These are phyloP conservation scores for Syzygium grande DNA, from an alignment of 345 rosid species.

Conservation along the genomic window DNA sequence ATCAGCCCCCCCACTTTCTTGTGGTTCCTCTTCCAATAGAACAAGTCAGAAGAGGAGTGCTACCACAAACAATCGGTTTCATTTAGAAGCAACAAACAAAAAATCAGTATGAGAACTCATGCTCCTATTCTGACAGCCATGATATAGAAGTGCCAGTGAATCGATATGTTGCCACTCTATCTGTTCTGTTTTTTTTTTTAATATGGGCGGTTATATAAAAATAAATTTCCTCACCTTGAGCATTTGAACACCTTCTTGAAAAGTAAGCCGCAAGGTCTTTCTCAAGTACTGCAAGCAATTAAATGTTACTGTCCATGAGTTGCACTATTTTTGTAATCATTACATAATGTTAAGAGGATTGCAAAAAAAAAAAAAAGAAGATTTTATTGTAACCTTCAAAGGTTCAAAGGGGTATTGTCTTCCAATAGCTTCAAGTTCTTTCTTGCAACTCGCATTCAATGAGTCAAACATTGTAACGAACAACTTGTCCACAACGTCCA, in stretches of 20 bases:
- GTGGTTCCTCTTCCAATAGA: not conserved
- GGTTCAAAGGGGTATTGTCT: conserved; percentile 79
- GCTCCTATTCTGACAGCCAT: not conserved
- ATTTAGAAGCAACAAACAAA: no score
- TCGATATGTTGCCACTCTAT: not conserved
- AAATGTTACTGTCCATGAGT: not conserved
- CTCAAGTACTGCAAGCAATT: conserved; percentile 64
- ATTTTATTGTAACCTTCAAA: conserved; percentile 44
- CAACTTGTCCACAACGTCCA: conserved; percentile 69
- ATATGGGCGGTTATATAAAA: not conserved
- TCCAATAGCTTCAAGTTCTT: conserved; percentile 68
- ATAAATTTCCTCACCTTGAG: conserved; percentile 41
- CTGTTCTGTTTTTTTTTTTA: not conserved
- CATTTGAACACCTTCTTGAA: conserved; percentile 89
- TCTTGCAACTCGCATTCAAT: conserved; percentile 52
- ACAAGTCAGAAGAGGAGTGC: not conserved
- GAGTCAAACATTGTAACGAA: conserved; percentile 63
- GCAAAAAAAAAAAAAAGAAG: no score
- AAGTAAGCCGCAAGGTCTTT: conserved; percentile 58
- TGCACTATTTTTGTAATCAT: not conserved
- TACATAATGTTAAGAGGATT: not conserved
- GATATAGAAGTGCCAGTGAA: not conserved
- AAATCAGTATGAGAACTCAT: not conserved
- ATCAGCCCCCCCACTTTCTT: not conserved
- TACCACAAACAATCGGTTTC: not conserved